Evolutionary conservation across 202 grass and related monocot species (phyloP), one percentile per base, ranked within the genome.

Genomic region (Bolboschoenoplectus hybrid): DNA sequence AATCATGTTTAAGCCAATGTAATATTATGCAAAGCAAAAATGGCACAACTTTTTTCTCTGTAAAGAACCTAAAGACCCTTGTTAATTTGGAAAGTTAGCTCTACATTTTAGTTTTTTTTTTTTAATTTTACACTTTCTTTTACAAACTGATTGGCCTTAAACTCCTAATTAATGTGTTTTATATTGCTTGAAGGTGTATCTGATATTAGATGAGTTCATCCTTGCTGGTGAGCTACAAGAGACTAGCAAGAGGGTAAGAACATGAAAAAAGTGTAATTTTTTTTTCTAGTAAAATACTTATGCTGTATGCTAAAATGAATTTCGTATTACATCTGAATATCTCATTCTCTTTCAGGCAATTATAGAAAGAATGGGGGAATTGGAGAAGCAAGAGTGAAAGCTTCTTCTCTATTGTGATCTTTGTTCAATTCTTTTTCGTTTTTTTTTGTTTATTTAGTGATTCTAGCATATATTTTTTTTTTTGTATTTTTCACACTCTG

Each of bases 321-420:
- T 60, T 58, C 34, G 40, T 57, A 17, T 78, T 32, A 39, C 51
- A 17, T 58, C 32, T 63, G 51, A 43, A 9, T 81, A 46, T 63
- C 56, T 60, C 13, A 11, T 78, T 79, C 60, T 86, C 66, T 65
- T 95, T 87, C 89, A 98, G 96, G 96, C 96, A 80, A 98, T 98
- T 63, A 98, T 95, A 89, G 96, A 98, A 86, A 95, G 96, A 89
- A 98, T 98, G 96, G 96, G 93, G 3, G 96, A 98, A 84, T 86
- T 95, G 82, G 93, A 95, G 86, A 95, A 94, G 86, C 90, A 91
- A 81, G 93, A 94, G 13, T 98, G 82, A 92, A 71, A 39, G 38
- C 32, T 67, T 65, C 14, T 58, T 84, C 53, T 62, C 47, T 80
- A 39, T 57, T 40, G 82, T 41, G 46, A 55, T 57, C 9, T 67